These are phyloP conservation scores for Patellifolia procumbens DNA, from an alignment of 179 eudicot genomes.

Conservation along the genomic window DNA sequence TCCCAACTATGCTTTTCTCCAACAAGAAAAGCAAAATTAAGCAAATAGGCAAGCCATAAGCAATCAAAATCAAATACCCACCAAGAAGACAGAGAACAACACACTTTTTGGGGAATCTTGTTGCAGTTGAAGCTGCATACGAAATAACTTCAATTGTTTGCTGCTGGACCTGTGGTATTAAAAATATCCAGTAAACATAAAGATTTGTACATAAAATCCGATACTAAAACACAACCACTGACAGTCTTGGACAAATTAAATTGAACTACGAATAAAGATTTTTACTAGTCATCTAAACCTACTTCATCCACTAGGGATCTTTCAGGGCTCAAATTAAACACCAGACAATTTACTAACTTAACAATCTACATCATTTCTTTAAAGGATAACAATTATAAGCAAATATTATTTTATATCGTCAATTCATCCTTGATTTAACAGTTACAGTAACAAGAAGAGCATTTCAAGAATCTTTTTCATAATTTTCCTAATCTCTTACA, in stretches of 20 bases:
- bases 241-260: neutral
- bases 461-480: neutral
- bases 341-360: neutral
- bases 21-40: neutral
- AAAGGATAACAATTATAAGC: neutral
- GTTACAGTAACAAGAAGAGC: neutral
- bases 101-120: conserved; percentile 94
- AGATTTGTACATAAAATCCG: neutral
- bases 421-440: neutral
- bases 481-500: too few relatives aligned
- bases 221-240: neutral
- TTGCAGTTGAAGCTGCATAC: conserved; percentile 75
- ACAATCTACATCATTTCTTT: neutral
- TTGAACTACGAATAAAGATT: neutral
- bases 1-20: neutral
- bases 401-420: neutral
- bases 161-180: conserved; percentile 84
- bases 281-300: neutral
- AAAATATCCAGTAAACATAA: neutral
- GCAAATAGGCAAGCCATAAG: neutral
- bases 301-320: neutral
- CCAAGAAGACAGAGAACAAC: conserved; percentile 93
- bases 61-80: conserved; percentile 33
- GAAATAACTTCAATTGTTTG: conserved; percentile 85
- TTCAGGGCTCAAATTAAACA: neutral